Conservation (phyloP, 2,329 filamentous ascomycete species). For the Xylaria sp. region DNA sequence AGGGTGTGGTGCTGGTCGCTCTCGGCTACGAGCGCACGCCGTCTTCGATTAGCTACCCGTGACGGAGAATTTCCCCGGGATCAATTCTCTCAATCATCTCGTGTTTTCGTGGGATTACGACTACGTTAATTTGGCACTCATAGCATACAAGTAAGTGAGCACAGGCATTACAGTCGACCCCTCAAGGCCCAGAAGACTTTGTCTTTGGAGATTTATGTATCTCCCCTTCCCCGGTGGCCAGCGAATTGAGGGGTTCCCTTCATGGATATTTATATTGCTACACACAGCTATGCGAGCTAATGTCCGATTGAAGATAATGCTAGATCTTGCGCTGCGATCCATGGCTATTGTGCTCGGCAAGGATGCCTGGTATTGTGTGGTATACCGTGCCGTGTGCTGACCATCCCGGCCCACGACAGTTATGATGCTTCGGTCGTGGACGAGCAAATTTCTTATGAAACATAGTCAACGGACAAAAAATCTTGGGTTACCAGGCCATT, state of each 20-base stretch:
- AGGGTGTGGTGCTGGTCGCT: not conserved
- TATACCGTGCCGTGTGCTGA: constrained; percentile 17
- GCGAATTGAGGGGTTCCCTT: not conserved
- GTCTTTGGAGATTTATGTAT: not conserved
- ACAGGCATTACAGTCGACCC: constrained; percentile 9
- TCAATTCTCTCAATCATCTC: not conserved
- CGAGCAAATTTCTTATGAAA: constrained; percentile 11
- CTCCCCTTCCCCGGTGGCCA: not conserved
- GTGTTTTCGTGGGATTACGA: not conserved
- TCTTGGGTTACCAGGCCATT: not conserved
- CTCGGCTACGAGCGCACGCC: not conserved
- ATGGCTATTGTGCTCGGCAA: constrained; percentile 6
- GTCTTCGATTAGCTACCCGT: constrained; percentile 1
- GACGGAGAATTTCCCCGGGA: constrained; percentile 14
- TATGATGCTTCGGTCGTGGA: constrained; percentile 11
- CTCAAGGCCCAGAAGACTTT: not conserved
- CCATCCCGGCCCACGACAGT: constrained; percentile 14
- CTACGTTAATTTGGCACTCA: not conserved
- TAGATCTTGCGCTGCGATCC: constrained; percentile 30
- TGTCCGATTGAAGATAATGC: constrained; percentile 28
- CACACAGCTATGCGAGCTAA: constrained; percentile 22
- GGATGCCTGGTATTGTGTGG: constrained; percentile 5
- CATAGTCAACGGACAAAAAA: not conserved
- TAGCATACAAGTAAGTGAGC: not conserved
- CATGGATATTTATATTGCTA: constrained; percentile 22